Conservation (phyloP, 495 filamentous ascomycete species). For the Neurospora hispaniola region DNA sequence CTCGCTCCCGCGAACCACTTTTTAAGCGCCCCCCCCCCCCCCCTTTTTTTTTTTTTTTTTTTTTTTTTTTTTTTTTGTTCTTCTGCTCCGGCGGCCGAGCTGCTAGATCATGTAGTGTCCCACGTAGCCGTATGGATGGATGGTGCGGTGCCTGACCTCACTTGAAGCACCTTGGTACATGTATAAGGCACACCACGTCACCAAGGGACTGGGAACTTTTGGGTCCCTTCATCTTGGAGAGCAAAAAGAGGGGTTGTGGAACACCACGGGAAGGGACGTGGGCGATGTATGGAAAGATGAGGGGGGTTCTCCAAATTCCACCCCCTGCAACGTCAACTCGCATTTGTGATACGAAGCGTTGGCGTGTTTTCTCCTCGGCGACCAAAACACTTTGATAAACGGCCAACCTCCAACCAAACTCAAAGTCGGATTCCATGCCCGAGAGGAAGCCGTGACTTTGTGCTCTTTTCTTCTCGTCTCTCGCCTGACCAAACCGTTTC, state of each 20-base stretch:
- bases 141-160: background rate
- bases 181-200: background rate
- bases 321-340: background rate
- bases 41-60: background rate
- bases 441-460: background rate
- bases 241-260: background rate
- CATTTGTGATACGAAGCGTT: background rate
- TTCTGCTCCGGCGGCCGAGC: background rate
- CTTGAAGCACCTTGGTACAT: background rate
- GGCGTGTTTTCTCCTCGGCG: background rate
- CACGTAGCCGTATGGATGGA: background rate
- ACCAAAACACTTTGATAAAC: background rate
- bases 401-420: background rate
- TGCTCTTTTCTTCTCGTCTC: background rate
- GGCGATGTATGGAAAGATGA: background rate
- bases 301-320: background rate
- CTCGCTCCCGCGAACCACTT: background rate
- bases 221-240: background rate
- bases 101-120: background rate
- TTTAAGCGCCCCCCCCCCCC: background rate
- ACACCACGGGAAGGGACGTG: background rate
- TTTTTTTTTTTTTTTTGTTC: background rate
- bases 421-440: background rate
- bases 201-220: background rate
- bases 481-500: background rate